Base-by-base conservation (phyloP, 2,329 filamentous ascomycete species). In the Colletotrichum australisinense region DNA sequence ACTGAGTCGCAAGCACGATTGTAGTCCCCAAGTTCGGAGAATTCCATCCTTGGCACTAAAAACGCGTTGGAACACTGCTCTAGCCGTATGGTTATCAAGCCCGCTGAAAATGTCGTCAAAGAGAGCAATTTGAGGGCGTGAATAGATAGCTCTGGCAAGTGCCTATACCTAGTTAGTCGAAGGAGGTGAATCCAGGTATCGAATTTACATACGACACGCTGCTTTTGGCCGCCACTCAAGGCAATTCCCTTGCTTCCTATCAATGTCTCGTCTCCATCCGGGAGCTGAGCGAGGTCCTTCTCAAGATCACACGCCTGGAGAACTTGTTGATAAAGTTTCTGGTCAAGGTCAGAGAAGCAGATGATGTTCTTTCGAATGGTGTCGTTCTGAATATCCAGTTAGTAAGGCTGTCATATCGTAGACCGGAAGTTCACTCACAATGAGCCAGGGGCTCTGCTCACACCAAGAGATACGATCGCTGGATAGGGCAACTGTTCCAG, bases 181-280 rank as follows among this genome's bases (percentile, higher is more conserved):
- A 28, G 42, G 16, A 12, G n/a, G 22, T 2, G 4, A n/a, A 9
- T 9, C 4, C 11, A 30, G 16, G 2, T 16, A 1, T 9, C 7
- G 7, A 12, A 12, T n/a, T 55, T 0, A 56, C 78, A 80, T 76
- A 80, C 82, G 8, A 86, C 78, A 14, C 84, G 81, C 64, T 85
- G 83, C 73, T 83, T 84, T 74, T 88, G 86, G 0, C 86, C 86
- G 8, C 86, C 86, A 4, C 84, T 86, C 0, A 88, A 78, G 4
- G 81, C 83, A 63, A 86, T 80, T 0, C 86, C 86, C 46, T 85
- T 84, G 63, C 83, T 86, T 1, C 86, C 86, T 52, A 87, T 78
- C 1, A 81, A 76, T 0, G 84, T 86, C 9, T 76, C 73, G 46
- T 87, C 84, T 2, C 81, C 80, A 2, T 78, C 68, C 0, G 81